Evolutionary conservation across 768 basidiomycete species (phyloP).

Genomic region (Kwoniella mangroviensis): DNA sequence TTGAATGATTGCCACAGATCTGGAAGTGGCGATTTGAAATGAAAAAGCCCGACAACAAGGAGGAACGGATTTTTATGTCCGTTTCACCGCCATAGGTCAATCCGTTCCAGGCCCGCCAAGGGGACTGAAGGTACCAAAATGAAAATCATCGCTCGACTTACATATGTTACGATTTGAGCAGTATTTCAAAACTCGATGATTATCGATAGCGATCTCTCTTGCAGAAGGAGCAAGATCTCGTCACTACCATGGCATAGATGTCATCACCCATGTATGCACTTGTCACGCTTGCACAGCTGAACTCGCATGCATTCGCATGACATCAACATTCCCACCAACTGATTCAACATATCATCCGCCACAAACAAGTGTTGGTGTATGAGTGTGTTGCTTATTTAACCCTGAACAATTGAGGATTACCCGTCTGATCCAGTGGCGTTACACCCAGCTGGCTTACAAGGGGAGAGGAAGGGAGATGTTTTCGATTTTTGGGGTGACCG

Average conservation of each 20-base stretch:
- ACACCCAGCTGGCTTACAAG: background rate
- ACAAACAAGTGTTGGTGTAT: background rate
- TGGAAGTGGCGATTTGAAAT: background rate
- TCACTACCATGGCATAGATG: background rate
- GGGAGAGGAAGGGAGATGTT: background rate
- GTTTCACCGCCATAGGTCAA: conserved; percentile 20
- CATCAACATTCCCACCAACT: conserved; percentile 13
- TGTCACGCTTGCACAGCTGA: conserved; percentile 2
- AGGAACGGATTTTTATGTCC: background rate
- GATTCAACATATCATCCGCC: conserved; percentile 16
- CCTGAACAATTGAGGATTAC: background rate
- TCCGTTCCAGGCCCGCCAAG: conserved; percentile 10
- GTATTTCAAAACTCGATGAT: background rate
- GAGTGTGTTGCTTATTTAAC: too few species aligned
- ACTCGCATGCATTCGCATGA: conserved; percentile 1
- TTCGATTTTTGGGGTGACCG: background rate
- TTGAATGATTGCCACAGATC: too few species aligned
- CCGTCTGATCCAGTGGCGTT: background rate
- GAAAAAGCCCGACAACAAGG: background rate
- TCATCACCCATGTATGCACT: background rate
- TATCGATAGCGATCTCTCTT: background rate
- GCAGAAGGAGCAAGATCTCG: too few species aligned
- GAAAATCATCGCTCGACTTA: background rate
- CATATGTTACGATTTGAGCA: background rate
- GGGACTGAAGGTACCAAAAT: background rate